Evolutionary conservation across 495 filamentous ascomycete species (phyloP).

Genomic region (Penicillium flavigenum): DNA sequence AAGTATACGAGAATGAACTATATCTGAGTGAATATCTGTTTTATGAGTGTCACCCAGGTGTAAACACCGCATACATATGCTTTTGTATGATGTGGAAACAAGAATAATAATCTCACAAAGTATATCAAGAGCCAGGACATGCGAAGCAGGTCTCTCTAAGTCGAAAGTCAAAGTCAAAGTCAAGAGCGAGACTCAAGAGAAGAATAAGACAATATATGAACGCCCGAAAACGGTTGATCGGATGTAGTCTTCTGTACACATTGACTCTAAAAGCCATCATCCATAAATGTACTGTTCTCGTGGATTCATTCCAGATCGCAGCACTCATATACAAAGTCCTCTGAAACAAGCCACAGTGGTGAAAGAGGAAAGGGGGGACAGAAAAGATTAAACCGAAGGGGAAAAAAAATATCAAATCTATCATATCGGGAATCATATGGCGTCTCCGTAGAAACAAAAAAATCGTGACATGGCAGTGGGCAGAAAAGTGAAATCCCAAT

Average conservation of each 20-base stretch:
- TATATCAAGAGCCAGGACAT: background rate
- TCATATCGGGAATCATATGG: slow-evolving; percentile 20
- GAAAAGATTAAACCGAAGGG: background rate
- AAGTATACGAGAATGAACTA: background rate
- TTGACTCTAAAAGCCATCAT: background rate
- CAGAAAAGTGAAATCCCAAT: slow-evolving; percentile 2
- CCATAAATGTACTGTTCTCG: slow-evolving; percentile 6
- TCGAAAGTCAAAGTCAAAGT: background rate
- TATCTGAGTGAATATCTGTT: background rate
- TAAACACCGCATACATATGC: slow-evolving; percentile 1
- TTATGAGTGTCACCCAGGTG: background rate
- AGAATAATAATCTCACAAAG: background rate
- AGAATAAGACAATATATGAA: background rate
- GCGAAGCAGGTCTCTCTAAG: background rate
- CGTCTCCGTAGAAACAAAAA: slow-evolving; percentile 15
- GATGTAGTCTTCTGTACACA: background rate
- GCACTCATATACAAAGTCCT: slow-evolving; percentile 7
- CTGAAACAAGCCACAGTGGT: background rate
- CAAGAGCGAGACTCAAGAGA: background rate
- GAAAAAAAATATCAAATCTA: slow-evolving; percentile 10
- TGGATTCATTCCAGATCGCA: slow-evolving; percentile 7
- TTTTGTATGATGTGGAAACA: background rate
- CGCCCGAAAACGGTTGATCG: slow-evolving; percentile 7
- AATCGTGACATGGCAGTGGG: slow-evolving; percentile 10
- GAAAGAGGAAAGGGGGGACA: background rate